Conservation (phyloP, 2,329 filamentous ascomycete genomes). For the Epichloe hybrida region DNA sequence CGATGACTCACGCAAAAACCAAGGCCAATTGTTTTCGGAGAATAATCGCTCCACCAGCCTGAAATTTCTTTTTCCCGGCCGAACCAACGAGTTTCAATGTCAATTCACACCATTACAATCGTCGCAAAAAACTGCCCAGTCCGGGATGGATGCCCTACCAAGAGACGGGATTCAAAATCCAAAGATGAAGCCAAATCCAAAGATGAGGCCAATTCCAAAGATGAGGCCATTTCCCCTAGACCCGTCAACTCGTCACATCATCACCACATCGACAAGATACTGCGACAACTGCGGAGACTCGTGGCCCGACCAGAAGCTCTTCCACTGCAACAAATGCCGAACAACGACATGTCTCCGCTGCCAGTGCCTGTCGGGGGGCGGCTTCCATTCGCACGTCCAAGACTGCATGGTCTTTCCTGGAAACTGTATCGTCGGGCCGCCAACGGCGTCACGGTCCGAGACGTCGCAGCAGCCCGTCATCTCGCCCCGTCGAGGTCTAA, state of each 20-base stretch:
- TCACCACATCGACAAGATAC: not conserved
- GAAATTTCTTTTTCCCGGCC: too few relatives aligned
- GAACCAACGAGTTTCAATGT: too few relatives aligned
- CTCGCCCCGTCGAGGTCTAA: conserved; percentile 8
- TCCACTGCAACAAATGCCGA: conserved; percentile 1
- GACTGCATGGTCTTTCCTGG: conserved; percentile 3
- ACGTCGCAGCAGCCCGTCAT: not conserved
- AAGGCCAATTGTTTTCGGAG: too few relatives aligned
- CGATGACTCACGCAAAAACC: too few relatives aligned
- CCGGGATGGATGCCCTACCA: too few relatives aligned
- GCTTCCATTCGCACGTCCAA: not conserved
- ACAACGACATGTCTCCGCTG: not conserved
- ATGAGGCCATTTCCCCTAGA: not conserved
- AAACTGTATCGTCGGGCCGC: not conserved
- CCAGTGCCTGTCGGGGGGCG: not conserved
- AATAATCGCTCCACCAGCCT: too few relatives aligned
- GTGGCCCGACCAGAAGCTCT: not conserved
- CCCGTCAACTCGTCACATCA: not conserved
- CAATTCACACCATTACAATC: too few relatives aligned
- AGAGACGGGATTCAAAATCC: not conserved
- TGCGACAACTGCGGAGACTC: not conserved
- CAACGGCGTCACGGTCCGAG: not conserved
- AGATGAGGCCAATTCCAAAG: too few relatives aligned
- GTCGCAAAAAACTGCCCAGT: too few relatives aligned
- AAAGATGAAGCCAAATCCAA: too few relatives aligned